Base-by-base conservation (phyloP, 2,329 filamentous ascomycete species). In the Ilyonectria mors-panacis region DNA sequence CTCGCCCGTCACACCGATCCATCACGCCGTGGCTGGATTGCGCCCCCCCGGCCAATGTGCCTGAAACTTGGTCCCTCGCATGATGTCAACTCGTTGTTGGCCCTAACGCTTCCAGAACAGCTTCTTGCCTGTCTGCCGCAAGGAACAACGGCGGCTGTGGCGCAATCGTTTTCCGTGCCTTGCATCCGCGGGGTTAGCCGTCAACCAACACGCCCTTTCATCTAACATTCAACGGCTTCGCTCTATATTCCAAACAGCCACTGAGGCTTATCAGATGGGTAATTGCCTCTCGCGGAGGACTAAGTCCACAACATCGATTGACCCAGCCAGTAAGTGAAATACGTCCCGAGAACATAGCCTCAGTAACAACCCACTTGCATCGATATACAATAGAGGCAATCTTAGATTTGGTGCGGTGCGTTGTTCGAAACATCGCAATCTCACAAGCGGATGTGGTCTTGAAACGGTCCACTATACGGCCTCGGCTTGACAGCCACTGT, bases 41-140 rank as follows among this genome's bases (percentile, higher is more conserved):
- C 57, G 45, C 47, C 57, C 28, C 15, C 33, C 30, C 15, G 51
- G 21, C 59, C 42, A 37, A 17, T 19, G 35, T 30, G 23, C 45
- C 54, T 64, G 61, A 64, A 64, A 64, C 47, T 28, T 37, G 30
- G 61, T 45, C 19, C 35, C 55, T 47, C 54, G 35, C 61, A 53
- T 59, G n/a, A 53, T 44, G 17, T 12, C 33, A 48, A 21, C 28
- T 57, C 33, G 13, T 33, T 57, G 61, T 64, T 64, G 61, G 61
- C 55, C 28, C 61, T 59, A 66, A 48, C 54, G 28, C 50, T 67
- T 59, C 50, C 37, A 65, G 45, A 67, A 67, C 57, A 42, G 47
- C 45, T 54, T 58, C 28, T 47, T 51, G 35, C 19, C 53, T 23
- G 19, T 45, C 33, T 48, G 30, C 50, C 48, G 53, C 51, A 45